Evolutionary conservation across 371 early-diverging fungal species (phyloP), one percentile per base, ranked within the genome.

Genomic region (Apophysomyces elegans): DNA sequence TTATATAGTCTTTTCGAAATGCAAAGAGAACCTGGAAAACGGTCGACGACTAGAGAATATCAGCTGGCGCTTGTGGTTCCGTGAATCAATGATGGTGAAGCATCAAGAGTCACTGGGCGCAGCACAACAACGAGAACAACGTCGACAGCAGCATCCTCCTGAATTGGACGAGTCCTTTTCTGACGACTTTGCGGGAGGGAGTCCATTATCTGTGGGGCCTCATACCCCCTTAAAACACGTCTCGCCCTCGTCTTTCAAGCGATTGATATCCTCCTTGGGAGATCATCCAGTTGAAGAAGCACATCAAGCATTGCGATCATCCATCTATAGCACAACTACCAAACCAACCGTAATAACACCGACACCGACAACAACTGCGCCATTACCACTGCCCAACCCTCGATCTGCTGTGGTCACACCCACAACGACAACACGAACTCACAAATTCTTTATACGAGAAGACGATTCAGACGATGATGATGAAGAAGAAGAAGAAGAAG

Each of bases 21-120:
- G 79, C 70, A 82, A 82, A 59, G 74, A 75, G 56, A 79, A 75
- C 60, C 64, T 82, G 36, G 78, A 79, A 58, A 77, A 82, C 59
- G 82, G 82, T 21, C 65, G 74, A 36, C 77, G 82, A 37, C 66
- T 82, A 41, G 82, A 82, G 62, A 82, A 82, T 67, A 79, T 82
- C 63, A 71, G 71, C 21, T 82, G 82, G 82, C 73, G 82, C 63
- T 66, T 70, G 43, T 76, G 71, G 68, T 66, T 63, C 50, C 59
- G 61, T 3, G 66, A 63, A 41, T 64, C 67, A 9, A 39, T 66
- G 59, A 64, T 62, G 37, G 61, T 61, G 47, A 58, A 58, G 32
- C 61, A 56, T 5, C 57, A 57, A n/a, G 62, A 62, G 14, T 57
- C 61, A 18, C 70, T 50, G 21, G 58, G 44, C 8, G 11, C 41